phyloP scores from a whole-genome alignment of 1,284 basidiomycete genomes.

The Ganoderma lingzhi region DNA sequence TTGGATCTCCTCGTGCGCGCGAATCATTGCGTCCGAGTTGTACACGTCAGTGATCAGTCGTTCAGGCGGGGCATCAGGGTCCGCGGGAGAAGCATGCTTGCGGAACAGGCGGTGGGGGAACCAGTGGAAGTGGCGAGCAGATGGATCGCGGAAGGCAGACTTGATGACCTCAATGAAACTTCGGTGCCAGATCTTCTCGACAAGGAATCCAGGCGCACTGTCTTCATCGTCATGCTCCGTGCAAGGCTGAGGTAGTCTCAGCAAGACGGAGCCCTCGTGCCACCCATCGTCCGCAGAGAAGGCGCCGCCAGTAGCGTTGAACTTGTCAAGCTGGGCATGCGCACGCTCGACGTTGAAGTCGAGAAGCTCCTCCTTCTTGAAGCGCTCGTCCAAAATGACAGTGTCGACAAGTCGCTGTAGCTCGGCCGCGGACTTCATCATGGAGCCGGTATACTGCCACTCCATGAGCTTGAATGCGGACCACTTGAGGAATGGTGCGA shows the following conservation, averaged over 20 bases:
- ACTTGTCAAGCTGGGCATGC: conserved; percentile 27
- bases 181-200: conserved; percentile 35
- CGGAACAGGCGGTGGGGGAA: not conserved
- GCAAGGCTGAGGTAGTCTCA: conserved; percentile 32
- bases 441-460: conserved; percentile 41
- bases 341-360: conserved; percentile 31
- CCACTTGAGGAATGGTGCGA: conserved; percentile 40
- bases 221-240: conserved; percentile 31
- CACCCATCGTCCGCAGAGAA: conserved; percentile 38
- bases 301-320: not conserved
- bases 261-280: conserved; percentile 33
- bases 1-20: conserved; percentile 24
- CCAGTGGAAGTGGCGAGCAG: not conserved
- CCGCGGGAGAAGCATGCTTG: not conserved
- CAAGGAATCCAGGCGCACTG: conserved; percentile 34
- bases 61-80: not conserved
- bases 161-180: conserved; percentile 22
- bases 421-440: conserved; percentile 37
- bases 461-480: conserved; percentile 38
- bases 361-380: conserved; percentile 31
- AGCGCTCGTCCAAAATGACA: conserved; percentile 33
- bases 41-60: conserved; percentile 33
- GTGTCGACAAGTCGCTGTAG: conserved; percentile 43
- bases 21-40: conserved; percentile 30
- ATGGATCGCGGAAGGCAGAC: conserved; percentile 5